Evolutionary conservation across 169 alveolate genomes (phyloP).

Genomic region (Plasmodium berghei): DNA sequence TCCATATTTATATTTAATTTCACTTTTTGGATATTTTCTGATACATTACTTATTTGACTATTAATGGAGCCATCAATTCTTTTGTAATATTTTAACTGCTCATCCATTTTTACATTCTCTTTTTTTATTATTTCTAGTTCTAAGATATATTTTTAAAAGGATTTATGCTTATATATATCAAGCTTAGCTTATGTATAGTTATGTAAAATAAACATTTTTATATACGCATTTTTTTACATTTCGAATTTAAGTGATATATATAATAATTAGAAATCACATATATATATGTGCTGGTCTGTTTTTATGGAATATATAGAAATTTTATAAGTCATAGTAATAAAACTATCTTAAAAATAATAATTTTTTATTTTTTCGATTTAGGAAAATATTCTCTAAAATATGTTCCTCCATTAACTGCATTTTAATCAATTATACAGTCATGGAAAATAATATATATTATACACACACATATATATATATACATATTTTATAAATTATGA

Average conservation of each 20-base stretch:
- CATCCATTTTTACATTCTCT: constrained; percentile 57
- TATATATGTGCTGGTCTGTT: too few species aligned
- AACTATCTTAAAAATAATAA: too few species aligned
- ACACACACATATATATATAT: neutral
- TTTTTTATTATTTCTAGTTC: constrained; percentile 55
- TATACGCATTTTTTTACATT: too few species aligned
- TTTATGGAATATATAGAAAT: too few species aligned
- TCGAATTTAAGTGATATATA: too few species aligned
- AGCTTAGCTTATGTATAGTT: neutral
- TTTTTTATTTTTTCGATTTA: too few species aligned
- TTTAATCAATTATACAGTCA: neutral
- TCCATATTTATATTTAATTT: constrained; percentile 32
- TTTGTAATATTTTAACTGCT: constrained; percentile 43
- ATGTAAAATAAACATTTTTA: neutral
- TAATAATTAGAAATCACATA: too few species aligned
- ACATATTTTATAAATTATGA: neutral
- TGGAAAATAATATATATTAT: too few species aligned
- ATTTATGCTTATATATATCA: neutral
- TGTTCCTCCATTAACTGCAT: neutral
- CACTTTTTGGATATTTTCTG: constrained; percentile 56
- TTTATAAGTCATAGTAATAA: too few species aligned
- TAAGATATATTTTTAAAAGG: neutral
- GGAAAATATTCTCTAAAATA: neutral
- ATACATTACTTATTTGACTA: constrained; percentile 26
- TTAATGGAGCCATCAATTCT: constrained; percentile 38